Percentiles rank a stretch among this genome's conserved stretches.
These are phyloP conservation scores for Quercus rubra DNA, from an alignment of 306 rosid genomes.

Conservation along the genomic window DNA sequence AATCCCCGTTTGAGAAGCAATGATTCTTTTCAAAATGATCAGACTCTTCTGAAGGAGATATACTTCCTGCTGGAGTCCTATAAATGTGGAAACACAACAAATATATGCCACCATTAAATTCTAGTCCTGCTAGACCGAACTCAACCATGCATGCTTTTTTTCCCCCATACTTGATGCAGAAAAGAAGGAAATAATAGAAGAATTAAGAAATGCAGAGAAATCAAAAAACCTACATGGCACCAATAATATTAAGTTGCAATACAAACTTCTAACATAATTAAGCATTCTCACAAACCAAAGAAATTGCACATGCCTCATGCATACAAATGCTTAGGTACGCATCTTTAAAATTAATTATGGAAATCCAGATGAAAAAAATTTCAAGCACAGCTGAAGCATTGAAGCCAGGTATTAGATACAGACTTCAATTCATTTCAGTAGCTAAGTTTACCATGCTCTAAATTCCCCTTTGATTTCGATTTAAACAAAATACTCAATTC, in stretches of 20 bases:
- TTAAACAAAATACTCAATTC: background rate
- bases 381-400: no score
- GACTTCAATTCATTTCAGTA: background rate
- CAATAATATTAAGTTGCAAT: no score
- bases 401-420: background rate
- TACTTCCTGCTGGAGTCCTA: slow-evolving; percentile 80
- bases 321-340: no score
- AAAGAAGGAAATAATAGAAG: background rate
- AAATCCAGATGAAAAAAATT: no score
- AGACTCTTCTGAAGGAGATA: slow-evolving; percentile 60
- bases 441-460: background rate
- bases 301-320: no score
- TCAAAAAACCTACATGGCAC: no score
- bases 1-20: slow-evolving; percentile 42
- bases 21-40: slow-evolving; percentile 53
- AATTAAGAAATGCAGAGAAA: no score
- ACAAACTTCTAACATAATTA: no score
- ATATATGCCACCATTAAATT: slow-evolving; percentile 26
- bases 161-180: background rate
- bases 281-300: no score
- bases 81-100: slow-evolving; percentile 23
- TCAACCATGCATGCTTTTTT: background rate
- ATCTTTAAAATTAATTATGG: no score
- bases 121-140: slow-evolving; percentile 11
- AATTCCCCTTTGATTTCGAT: slow-evolving; percentile 2